Conservation (phyloP, 2,329 filamentous ascomycete species). For the Neopestalotiopsis sp. region DNA sequence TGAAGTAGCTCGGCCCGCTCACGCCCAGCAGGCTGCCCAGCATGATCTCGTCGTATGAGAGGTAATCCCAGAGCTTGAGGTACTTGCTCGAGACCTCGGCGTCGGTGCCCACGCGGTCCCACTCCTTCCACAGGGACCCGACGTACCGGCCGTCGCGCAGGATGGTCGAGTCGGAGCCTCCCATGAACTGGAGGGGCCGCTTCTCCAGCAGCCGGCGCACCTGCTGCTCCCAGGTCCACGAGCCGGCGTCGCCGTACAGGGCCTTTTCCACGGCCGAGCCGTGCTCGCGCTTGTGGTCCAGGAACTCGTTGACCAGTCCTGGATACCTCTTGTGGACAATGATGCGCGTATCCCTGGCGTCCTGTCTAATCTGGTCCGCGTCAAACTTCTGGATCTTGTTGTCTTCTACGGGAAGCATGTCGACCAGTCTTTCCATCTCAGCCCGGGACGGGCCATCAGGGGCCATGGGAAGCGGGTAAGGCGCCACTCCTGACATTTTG, state of each 20-base stretch:
- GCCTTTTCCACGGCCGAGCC: constrained; percentile 29
- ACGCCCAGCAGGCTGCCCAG: constrained; percentile 37
- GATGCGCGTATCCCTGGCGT: constrained; percentile 33
- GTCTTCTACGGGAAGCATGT: constrained; percentile 23
- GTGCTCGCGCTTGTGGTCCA: constrained; percentile 33
- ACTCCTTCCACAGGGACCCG: constrained; percentile 22
- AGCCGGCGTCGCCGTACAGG: constrained; percentile 24
- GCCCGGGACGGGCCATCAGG: not conserved
- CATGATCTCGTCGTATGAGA: constrained; percentile 43
- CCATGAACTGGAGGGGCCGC: constrained; percentile 33
- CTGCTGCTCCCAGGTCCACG: constrained; percentile 31
- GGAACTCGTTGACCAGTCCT: constrained; percentile 31
- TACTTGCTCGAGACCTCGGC: constrained; percentile 23
- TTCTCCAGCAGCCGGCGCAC: constrained; percentile 32
- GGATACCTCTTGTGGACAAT: constrained; percentile 33
- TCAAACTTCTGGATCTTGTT: constrained; percentile 34
- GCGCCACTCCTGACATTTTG: too few species aligned
- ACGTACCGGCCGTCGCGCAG: constrained; percentile 25
- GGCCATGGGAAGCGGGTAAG: too few species aligned
- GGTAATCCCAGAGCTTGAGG: constrained; percentile 31
- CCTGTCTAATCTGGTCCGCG: constrained; percentile 22
- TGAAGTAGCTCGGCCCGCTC: constrained; percentile 36
- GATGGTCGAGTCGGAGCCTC: constrained; percentile 28
- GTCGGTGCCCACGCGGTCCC: constrained; percentile 35
- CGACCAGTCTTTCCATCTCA: not conserved